Percentiles rank a stretch among this genome's conserved stretches.
phyloP scores from a whole-genome alignment of 2,329 filamentous ascomycete species.

The Claviceps maximensis region DNA sequence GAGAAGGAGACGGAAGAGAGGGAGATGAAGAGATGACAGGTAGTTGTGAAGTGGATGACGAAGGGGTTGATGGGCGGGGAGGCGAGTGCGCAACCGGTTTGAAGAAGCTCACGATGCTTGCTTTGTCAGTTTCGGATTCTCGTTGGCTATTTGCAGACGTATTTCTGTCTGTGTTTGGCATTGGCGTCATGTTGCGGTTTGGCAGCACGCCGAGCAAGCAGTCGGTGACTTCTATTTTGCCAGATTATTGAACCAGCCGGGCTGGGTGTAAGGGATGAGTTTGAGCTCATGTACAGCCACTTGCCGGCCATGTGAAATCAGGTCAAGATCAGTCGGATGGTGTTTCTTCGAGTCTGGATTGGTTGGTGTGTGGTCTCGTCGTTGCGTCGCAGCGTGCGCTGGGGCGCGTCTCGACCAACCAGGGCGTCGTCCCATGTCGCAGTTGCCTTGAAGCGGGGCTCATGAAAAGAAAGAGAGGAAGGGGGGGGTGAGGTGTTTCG shows the following conservation, averaged over 20 bases:
- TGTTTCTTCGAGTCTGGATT: no score
- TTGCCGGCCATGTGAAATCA: background rate
- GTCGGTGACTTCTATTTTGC: background rate
- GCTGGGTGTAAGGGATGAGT: background rate
- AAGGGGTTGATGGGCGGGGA: conserved; percentile 5
- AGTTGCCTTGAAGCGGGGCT: no score
- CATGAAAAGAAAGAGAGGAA: no score
- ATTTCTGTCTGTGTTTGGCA: conserved; percentile 13
- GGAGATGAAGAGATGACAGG: background rate
- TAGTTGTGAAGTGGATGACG: conserved; percentile 1
- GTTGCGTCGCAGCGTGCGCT: no score
- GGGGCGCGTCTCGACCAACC: background rate
- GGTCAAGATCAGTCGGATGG: no score
- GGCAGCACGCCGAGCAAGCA: background rate
- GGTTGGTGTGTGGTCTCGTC: no score
- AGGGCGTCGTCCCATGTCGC: background rate
- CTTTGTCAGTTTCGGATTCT: conserved; percentile 7
- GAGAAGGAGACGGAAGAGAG: conserved; percentile 10
- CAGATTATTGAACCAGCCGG: background rate
- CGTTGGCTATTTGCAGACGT: background rate
- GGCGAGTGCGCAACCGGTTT: conserved; percentile 15
- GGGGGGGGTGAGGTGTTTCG: no score
- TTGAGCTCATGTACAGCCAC: background rate
- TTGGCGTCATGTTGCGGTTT: conserved; percentile 8
- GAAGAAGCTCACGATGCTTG: conserved; percentile 27